Base-by-base conservation (phyloP, 1,139 yeast species). In the Protomyces arabidopsidicola region DNA sequence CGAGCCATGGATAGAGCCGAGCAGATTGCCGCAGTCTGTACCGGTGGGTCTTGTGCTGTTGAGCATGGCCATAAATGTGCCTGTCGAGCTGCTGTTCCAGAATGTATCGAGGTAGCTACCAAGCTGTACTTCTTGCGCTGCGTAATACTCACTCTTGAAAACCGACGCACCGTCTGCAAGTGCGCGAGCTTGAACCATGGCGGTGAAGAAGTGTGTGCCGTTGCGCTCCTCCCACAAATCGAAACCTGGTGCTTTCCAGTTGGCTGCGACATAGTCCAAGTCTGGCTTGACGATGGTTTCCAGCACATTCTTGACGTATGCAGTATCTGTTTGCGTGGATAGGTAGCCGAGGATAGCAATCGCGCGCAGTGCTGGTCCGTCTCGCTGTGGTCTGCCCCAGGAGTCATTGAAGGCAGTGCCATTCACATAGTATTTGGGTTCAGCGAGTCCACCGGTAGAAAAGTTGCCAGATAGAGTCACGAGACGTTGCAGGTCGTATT, bases 321-420 rank as follows among this genome's bases (percentile, higher is more conserved):
- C 56, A 34, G 76, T 74, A 66, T 89, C 71, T 22, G 34, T 18
- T 31, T 31, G 62, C 4, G 51, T 16, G 18, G 42, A 31, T 16
- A 58, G 56, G 72, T 83, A 89, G 67, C 82, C 82, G 56, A 83
- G 74, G 36, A 87, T 79, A 0, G 96, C 80, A 60, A 86, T 79
- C 2, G 85, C 81, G 69, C 98, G 80, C 65, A 91, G 78, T 0
- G 95, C 95, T 0, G 98, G 97, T 0, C 98, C 98, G 74, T 93
- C 98, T 55, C 67, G 54, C 31, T 91, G 98, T 0, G 98, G 98
- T 70, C 98, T 80, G 1, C 98, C 98, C 98, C 98, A 91, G 50
- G 77, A 73, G 1, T 42, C 56, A 8, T 39, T 16, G 45, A 58
- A 58, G 16, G 62, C 42, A 1, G 62, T 58, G 34, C 52, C 42